Base-by-base conservation (phyloP, 2,329 filamentous ascomycete genomes). In the Cladophialophora chaetospira region DNA sequence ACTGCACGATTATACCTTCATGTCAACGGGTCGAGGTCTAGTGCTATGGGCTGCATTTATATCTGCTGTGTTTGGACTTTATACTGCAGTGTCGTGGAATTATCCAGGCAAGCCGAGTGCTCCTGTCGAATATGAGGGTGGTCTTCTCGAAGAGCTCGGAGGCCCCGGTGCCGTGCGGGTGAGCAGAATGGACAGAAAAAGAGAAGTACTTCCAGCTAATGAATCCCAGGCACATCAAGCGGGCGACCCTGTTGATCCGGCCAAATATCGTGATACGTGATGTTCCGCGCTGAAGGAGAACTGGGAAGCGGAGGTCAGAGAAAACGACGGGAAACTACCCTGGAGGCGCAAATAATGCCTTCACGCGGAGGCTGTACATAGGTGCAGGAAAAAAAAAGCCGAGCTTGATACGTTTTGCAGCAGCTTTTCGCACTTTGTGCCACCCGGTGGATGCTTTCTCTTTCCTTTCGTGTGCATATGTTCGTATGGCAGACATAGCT, bases 1-100 rank as follows among this genome's bases (percentile, higher is more conserved):
- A 48, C 85, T 91, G 2, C 86, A 94, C 73, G 87, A 92, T 68
- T 97, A 99, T 78, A 94, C 86, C 54, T 93, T 94, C 81, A 83
- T 84, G 69, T 87, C 82, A 47, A 79, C 92, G 13, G 82, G 83
- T 62, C 91, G 87, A 70, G 89, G 84, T 57, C 71, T 86, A 31
- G 68, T 86, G 58, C 85, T 91, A 75, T 74, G 92, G 62, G 87
- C 84, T 57, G 76, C 76, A 61, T 92, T 92, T 70, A 73, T 91
- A 42, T 78, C 77, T 19, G 75, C 78, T 52, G 82, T 91, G 63
- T 70, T 90, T 29, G 79, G 81, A 47, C 72, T 92, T 51, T 83
- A 80, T 73, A 90, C 86, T 57, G 76, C 82, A 28, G 85, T 96
- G 45, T 85, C 83, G 69, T 65, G 80, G 61, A 80, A 81, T 68